A percentile compares a stretch with the other conserved stretches of the same genome.
phyloP scores from a whole-genome alignment of 345 rosid genomes.

The Passiflora organensis region DNA sequence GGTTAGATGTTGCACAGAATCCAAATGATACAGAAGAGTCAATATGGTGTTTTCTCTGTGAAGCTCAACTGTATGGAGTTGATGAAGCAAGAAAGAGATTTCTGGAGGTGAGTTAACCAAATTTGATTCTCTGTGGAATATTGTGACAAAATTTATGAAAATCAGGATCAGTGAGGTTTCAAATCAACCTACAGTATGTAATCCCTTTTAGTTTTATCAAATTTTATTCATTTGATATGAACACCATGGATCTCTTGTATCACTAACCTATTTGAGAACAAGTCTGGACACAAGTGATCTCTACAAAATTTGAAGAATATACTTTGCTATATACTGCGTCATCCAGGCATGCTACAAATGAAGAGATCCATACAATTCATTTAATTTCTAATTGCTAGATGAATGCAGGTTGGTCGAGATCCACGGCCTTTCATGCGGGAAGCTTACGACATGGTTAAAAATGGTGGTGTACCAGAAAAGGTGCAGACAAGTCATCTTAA shows the following conservation, averaged over 20 bases:
- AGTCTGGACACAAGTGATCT: not conserved
- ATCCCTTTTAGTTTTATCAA: too few relatives aligned
- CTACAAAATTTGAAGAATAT: too few relatives aligned
- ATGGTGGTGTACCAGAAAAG: constrained; percentile 87
- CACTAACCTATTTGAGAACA: too few relatives aligned
- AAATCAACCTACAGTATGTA: too few relatives aligned
- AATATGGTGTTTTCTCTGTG: constrained; percentile 89
- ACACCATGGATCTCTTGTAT: too few relatives aligned
- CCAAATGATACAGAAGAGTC: constrained; percentile 95
- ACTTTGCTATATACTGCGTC: too few relatives aligned
- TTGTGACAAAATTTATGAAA: too few relatives aligned
- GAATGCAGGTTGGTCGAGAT: constrained; percentile 82
- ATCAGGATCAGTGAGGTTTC: too few relatives aligned
- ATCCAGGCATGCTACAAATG: not conserved
- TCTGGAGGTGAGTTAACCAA: constrained; percentile 47
- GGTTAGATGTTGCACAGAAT: constrained; percentile 83
- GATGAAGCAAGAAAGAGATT: constrained; percentile 57
- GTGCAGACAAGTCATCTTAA: constrained; percentile 24
- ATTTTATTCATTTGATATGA: too few relatives aligned
- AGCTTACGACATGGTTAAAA: constrained; percentile 72
- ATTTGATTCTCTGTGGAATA: too few relatives aligned
- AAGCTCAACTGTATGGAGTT: constrained; percentile 59
- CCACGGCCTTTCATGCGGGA: constrained; percentile 73
- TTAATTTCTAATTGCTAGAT: too few relatives aligned
- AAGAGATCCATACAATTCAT: too few relatives aligned